Evolutionary conservation across 2,329 filamentous ascomycete species (phyloP).

Genomic region (Sporothrix protearum): DNA sequence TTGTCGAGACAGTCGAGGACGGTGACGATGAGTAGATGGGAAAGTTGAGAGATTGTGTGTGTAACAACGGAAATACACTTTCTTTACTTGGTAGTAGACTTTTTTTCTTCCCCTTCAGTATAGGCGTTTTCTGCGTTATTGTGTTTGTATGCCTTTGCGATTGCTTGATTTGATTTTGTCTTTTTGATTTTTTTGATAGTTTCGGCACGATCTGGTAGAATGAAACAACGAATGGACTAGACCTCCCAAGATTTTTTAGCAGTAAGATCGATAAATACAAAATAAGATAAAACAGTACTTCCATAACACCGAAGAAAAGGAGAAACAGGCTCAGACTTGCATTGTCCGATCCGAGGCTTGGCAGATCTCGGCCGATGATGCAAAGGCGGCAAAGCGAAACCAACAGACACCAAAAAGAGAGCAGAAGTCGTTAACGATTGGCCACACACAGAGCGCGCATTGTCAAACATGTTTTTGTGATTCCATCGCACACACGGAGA

Average conservation of each 20-base stretch:
- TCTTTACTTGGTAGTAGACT: not conserved
- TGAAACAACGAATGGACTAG: conserved; percentile 10
- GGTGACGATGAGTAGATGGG: conserved; percentile 15
- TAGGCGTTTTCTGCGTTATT: conserved; percentile 1
- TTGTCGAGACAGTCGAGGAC: conserved; percentile 41
- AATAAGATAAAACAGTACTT: too few relatives aligned
- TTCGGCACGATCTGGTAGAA: conserved; percentile 11
- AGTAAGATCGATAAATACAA: not conserved
- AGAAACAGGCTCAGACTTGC: conserved; percentile 7
- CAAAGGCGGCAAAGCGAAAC: not conserved
- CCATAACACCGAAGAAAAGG: not conserved
- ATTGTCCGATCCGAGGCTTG: conserved; percentile 14
- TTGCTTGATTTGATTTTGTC: not conserved
- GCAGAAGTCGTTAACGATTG: too few relatives aligned
- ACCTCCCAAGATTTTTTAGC: not conserved
- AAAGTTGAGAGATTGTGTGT: not conserved
- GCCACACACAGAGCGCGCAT: not conserved
- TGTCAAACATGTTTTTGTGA: conserved; percentile 15
- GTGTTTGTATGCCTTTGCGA: not conserved
- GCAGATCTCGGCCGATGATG: conserved; percentile 20
- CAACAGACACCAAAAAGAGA: not conserved
- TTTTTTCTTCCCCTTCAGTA: not conserved
- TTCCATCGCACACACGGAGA: not conserved
- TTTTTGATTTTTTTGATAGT: conserved; percentile 13
- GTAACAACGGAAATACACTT: not conserved